Evolutionary conservation across 2,329 filamentous ascomycete species (phyloP), one percentile per base, ranked within the genome.

Genomic region (Coniochaeta hoffmannii): DNA sequence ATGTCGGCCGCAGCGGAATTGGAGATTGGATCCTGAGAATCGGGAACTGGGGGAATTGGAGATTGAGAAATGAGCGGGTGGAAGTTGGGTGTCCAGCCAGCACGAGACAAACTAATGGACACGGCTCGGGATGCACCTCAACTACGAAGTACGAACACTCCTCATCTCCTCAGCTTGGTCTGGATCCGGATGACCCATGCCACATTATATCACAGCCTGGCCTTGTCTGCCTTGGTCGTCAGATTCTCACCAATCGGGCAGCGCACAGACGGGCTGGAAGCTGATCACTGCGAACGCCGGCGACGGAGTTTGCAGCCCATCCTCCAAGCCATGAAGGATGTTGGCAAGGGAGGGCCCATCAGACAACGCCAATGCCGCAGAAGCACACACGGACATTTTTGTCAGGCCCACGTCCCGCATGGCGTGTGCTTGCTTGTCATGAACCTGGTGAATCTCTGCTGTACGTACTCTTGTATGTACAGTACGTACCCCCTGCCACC

Each of bases 331-430:
- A 26, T 36, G 24, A 17, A 53, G 24, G 50, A 38, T 17, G 31
- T 28, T 38, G 31, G 22, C 50, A 26, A n/a, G 49, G 50, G 50
- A 19, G 50, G 17, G 12, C 11, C 22, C 19, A 38, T 38, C 50
- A 53, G 50, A 53, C 34, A 32, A 26, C 19, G 34, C 50, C 31
- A 53, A 38, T 31, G 50, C 50, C 34, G 50, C 50, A 53, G 32
- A 28, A 46, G 7, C 38, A n/a, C 50, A 53, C 50, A 53, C 50
- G 50, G 50, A 53, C 50, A 38, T 53, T 53, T 52, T 19, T 51
- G n/a, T n/a, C 49, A 51, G 31, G 49, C 26, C 46, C n/a, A 34
- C 22, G 17, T 31, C 26, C 49, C 49, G 31, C 28, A 24, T 34
- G 49, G 28, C 11, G 49, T 51, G 49, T 51, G 22, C n/a, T 22